Evolutionary conservation across 1,284 basidiomycete genomes (phyloP).

Genomic region (Omphalotus olearius): DNA sequence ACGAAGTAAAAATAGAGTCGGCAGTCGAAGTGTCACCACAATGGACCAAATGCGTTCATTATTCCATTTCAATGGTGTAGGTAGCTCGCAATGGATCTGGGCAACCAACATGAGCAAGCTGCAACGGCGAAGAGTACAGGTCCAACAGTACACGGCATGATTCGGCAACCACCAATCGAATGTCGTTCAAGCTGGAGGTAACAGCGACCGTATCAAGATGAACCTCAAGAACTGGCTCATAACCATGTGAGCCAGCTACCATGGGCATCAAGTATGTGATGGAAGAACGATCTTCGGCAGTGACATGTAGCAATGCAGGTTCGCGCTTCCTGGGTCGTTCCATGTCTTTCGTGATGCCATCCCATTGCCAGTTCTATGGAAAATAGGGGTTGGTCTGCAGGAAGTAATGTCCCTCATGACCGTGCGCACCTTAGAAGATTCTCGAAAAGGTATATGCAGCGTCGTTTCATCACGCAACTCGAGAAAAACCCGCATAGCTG

Average conservation of each 20-base stretch:
- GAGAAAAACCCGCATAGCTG: conserved; percentile 72
- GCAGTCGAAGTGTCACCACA: conserved; percentile 63
- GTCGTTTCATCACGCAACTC: conserved; percentile 76
- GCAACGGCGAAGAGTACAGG: neutral
- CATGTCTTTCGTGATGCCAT: conserved; percentile 48
- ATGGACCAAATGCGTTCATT: conserved; percentile 76
- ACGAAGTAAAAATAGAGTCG: conserved; percentile 74
- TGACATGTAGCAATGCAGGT: conserved; percentile 69
- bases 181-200: conserved; percentile 84
- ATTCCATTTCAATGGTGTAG: conserved; percentile 65
- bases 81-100: conserved; percentile 63
- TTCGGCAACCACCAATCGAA: conserved; percentile 70
- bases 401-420: neutral
- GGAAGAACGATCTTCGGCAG: conserved; percentile 76
- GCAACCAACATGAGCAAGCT: conserved; percentile 9
- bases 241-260: conserved; percentile 69
- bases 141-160: conserved; percentile 61
- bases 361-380: conserved; percentile 80
- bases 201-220: conserved; percentile 79
- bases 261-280: conserved; percentile 83
- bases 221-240: conserved; percentile 73
- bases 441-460: conserved; percentile 81
- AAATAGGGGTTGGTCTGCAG: conserved; percentile 2
- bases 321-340: conserved; percentile 54
- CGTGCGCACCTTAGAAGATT: conserved; percentile 67